Base-by-base conservation (phyloP, 1,139 yeast genomes). In the Debaryomyces udenii region DNA sequence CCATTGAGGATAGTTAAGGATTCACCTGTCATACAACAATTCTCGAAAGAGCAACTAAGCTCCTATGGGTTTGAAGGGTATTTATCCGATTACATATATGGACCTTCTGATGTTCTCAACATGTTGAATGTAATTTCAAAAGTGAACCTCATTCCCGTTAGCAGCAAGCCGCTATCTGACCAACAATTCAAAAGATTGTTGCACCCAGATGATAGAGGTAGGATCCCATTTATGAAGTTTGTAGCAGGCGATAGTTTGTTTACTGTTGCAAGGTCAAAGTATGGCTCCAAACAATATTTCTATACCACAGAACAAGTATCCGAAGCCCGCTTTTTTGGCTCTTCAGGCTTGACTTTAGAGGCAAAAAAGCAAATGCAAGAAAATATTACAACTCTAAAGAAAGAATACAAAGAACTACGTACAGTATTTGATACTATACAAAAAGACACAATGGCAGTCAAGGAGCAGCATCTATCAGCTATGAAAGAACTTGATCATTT, bases 21-120 rank as follows among this genome's bases (percentile, higher is more conserved):
- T 10, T 11, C 28, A 10, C 44, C 59, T 40, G 28, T 40, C 24
- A 26, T 41, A 35, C 24, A 23, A 3, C 47, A 47, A 2, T 36
- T 43, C 7, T 49, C 59, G 2, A 47, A 45, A 6, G 72, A 66
- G 6, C 59, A 66, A 31, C 51, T 90, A 4, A 53, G 50, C 27
- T 35, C 50, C 1, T 59, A 66, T 20, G 96, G 96, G 0, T 88
- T 93, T 59, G 96, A 87, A 45, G 94, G 96, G 0, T 87, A 78
- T 52, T 54, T 90, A 27, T 64, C 80, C 1, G 97, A 93, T 53
- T 80, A 80, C 46, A 56, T 93, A 1, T 64, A 66, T 1, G 99
- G 96, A 0, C 96, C 96, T 1, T 57, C 62, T 7, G 76, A 78
- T n/a, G 96, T 93, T 1, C 57, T 89, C 36, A 72, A 76, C 40